A percentile compares a stretch with the other conserved stretches of the same genome.
phyloP scores from a whole-genome alignment of 179 eudicot genomes.

The Silene noctiflora region DNA sequence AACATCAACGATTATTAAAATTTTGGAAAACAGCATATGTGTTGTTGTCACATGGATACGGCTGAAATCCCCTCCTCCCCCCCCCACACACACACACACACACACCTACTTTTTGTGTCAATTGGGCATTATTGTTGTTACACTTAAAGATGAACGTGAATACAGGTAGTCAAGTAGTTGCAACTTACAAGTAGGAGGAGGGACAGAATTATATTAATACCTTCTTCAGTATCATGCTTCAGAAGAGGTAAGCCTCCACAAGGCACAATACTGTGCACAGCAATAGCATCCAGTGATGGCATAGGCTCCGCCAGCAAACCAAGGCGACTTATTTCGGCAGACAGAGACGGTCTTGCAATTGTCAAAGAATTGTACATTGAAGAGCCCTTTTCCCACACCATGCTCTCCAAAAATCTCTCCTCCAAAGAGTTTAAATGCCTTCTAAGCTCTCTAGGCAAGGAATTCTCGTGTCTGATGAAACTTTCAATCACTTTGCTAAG shows the following conservation, averaged over 20 bases:
- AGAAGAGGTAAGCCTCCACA: conserved; percentile 59
- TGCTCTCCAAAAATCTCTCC: conserved; percentile 89
- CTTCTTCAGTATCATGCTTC: conserved; percentile 54
- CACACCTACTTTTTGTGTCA: no score
- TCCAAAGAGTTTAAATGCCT: conserved; percentile 90
- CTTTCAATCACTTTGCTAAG: conserved; percentile 99
- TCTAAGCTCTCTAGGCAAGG: conserved; percentile 87
- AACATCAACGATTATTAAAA: no score
- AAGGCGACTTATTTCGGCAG: conserved; percentile 66
- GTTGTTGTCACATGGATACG: no score
- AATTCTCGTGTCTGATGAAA: conserved; percentile 89
- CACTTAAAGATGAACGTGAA: no score
- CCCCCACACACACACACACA: no score
- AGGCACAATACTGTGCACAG: conserved; percentile 58
- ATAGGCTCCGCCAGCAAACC: conserved; percentile 95
- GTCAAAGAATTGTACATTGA: conserved; percentile 94
- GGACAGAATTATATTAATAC: conserved; percentile 30
- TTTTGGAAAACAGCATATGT: no score
- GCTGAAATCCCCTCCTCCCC: no score
- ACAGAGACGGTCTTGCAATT: conserved; percentile 71
- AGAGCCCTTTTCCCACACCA: conserved; percentile 99
- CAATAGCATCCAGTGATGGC: conserved; percentile 94
- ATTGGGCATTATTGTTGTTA: no score
- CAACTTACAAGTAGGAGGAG: no score
- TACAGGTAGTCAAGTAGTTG: no score